Percentiles rank a stretch among this genome's conserved stretches.
phyloP scores from a whole-genome alignment of 2,329 filamentous ascomycete species.

The Westerdykella sp. region DNA sequence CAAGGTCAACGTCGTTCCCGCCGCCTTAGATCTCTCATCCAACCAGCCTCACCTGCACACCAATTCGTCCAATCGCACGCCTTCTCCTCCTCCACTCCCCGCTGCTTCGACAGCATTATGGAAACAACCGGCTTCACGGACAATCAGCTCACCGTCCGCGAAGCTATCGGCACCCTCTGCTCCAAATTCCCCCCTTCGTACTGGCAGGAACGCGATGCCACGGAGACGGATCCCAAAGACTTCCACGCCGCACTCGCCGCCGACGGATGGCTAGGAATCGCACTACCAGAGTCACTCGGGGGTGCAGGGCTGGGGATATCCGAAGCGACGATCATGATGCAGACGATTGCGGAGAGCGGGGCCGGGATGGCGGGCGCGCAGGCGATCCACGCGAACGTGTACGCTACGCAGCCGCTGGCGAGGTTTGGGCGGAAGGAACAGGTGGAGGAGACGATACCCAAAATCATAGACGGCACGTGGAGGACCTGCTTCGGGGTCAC shows the following conservation, averaged over 20 bases:
- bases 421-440: constrained; percentile 65
- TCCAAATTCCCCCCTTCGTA: constrained; percentile 64
- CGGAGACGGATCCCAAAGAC: constrained; percentile 64
- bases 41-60: neutral
- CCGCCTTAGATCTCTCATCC: no score
- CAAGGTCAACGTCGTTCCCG: no score
- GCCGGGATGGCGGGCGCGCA: constrained; percentile 68
- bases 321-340: constrained; percentile 82
- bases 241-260: constrained; percentile 69
- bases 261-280: constrained; percentile 77
- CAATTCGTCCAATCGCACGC: neutral
- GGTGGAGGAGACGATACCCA: constrained; percentile 57
- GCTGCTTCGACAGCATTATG: constrained; percentile 49
- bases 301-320: constrained; percentile 71
- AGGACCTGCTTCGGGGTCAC: constrained; percentile 70
- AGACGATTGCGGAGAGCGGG: constrained; percentile 70
- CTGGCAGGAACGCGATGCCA: constrained; percentile 68
- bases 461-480: constrained; percentile 65
- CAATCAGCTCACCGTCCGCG: constrained; percentile 65
- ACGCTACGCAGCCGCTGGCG: constrained; percentile 68
- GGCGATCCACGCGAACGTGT: constrained; percentile 58
- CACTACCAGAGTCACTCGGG: constrained; percentile 66
- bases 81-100: constrained; percentile 29
- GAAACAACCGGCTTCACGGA: constrained; percentile 66
- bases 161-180: constrained; percentile 64